Percentiles rank a stretch among this genome's conserved stretches.
Evolutionary conservation across 129 eudicot species (phyloP).

Genomic region (Scalesia atractyloides): DNA sequence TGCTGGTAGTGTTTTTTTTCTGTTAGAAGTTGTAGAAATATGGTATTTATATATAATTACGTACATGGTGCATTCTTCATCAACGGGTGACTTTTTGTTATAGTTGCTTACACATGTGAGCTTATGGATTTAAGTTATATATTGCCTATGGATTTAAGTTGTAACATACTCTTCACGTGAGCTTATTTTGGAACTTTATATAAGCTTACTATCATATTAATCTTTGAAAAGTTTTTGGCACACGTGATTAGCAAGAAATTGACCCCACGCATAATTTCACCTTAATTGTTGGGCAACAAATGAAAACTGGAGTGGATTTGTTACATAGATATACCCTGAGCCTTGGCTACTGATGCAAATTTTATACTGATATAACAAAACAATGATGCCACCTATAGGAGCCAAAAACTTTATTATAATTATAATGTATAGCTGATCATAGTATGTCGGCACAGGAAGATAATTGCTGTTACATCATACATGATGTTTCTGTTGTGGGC

Average conservation of each 20-base stretch:
- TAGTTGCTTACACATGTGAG: neutral
- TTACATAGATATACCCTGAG: slow-evolving; percentile 18
- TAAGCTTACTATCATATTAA: neutral
- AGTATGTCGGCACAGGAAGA: neutral
- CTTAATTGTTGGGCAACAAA: neutral
- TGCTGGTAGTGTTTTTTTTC: neutral
- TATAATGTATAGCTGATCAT: neutral
- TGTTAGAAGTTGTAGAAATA: slow-evolving; percentile 1
- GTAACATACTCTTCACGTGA: slow-evolving; percentile 18
- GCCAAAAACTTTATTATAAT: neutral
- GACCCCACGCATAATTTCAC: neutral
- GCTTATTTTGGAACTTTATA: neutral
- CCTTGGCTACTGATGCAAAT: slow-evolving; percentile 1
- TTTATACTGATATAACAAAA: slow-evolving; percentile 10
- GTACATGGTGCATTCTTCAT: slow-evolving; percentile 12
- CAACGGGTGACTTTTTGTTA: slow-evolving; percentile 8
- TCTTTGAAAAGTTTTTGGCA: slow-evolving; percentile 7
- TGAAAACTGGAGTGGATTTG: slow-evolving; percentile 7
- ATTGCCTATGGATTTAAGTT: neutral
- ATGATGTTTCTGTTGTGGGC: neutral
- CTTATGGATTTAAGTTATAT: neutral
- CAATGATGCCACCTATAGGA: slow-evolving; percentile 1
- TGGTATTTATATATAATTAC: slow-evolving; percentile 21
- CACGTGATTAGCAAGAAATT: neutral
- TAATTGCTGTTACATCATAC: slow-evolving; percentile 1